A percentile compares a stretch with the other conserved stretches of the same genome.
phyloP scores from a whole-genome alignment of 2,329 filamentous ascomycete species.

The Corinectria fuckeliana region DNA sequence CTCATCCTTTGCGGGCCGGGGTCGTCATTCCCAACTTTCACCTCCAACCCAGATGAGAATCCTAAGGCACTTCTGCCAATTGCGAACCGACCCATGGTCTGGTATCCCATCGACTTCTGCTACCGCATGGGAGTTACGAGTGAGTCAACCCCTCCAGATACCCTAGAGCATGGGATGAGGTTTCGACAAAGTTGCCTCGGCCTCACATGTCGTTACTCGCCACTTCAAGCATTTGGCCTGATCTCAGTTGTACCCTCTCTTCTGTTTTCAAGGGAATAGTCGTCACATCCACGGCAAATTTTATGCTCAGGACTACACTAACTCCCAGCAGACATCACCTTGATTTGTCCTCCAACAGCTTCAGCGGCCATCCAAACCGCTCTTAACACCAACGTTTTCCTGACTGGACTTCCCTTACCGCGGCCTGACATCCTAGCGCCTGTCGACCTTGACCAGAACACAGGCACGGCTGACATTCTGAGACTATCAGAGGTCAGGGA shows the following conservation, averaged over 20 bases:
- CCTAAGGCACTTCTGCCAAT: slow-evolving; percentile 84
- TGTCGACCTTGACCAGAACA: slow-evolving; percentile 77
- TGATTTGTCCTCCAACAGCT: slow-evolving; percentile 70
- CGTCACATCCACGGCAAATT: not conserved
- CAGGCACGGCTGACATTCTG: slow-evolving; percentile 87
- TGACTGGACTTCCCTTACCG: slow-evolving; percentile 75
- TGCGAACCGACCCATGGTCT: slow-evolving; percentile 86
- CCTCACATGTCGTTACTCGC: no score
- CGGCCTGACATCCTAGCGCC: slow-evolving; percentile 80
- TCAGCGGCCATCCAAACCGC: slow-evolving; percentile 71
- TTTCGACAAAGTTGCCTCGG: not conserved
- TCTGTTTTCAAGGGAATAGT: not conserved
- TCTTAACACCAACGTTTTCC: slow-evolving; percentile 77
- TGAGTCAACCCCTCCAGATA: slow-evolving; percentile 48
- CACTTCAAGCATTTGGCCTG: not conserved
- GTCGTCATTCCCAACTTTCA: slow-evolving; percentile 83
- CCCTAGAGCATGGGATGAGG: not conserved
- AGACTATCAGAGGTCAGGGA: slow-evolving; percentile 81
- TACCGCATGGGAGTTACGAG: slow-evolving; percentile 80
- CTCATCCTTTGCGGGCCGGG: slow-evolving; percentile 84
- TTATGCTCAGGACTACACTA: slow-evolving; percentile 21
- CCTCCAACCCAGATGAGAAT: slow-evolving; percentile 78
- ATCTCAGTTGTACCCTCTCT: not conserved
- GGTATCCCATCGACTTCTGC: slow-evolving; percentile 88
- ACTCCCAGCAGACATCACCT: slow-evolving; percentile 61